phyloP scores from a whole-genome alignment of 2,329 filamentous ascomycete species.

The Aaosphaeria arxii region DNA sequence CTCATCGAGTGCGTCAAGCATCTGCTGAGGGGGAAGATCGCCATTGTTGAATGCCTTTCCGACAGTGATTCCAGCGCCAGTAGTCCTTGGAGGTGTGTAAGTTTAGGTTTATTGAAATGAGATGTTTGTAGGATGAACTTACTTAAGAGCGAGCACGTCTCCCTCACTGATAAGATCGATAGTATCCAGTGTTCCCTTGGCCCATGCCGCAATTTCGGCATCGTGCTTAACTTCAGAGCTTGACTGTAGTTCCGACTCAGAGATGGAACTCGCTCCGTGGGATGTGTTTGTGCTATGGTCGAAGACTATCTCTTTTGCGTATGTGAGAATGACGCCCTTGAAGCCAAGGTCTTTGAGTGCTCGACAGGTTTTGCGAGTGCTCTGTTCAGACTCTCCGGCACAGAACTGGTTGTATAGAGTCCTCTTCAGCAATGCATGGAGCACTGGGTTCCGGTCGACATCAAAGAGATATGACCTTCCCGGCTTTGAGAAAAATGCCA shows the following conservation, averaged over 20 bases:
- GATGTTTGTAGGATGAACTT: neutral
- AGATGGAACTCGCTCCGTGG: neutral
- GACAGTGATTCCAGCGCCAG: conserved; percentile 43
- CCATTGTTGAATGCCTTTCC: conserved; percentile 37
- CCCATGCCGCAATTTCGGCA: conserved; percentile 36
- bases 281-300: conserved; percentile 32
- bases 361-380: conserved; percentile 64
- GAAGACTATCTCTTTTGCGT: conserved; percentile 65
- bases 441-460: conserved; percentile 70
- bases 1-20: conserved; percentile 42
- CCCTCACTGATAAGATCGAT: conserved; percentile 26
- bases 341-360: conserved; percentile 69
- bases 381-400: conserved; percentile 68
- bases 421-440: conserved; percentile 70
- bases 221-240: conserved; percentile 4
- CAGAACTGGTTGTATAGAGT: conserved; percentile 92
- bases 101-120: neutral
- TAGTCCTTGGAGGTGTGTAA: conserved; percentile 29
- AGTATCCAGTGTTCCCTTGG: conserved; percentile 23
- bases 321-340: conserved; percentile 78
- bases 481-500: conserved; percentile 41
- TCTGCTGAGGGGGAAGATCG: conserved; percentile 38
- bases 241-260: too few relatives aligned
- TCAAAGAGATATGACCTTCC: conserved; percentile 42
- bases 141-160: conserved; percentile 33